Conservation (phyloP, 1,284 basidiomycete species). For the Heterobasidion parviporum region DNA sequence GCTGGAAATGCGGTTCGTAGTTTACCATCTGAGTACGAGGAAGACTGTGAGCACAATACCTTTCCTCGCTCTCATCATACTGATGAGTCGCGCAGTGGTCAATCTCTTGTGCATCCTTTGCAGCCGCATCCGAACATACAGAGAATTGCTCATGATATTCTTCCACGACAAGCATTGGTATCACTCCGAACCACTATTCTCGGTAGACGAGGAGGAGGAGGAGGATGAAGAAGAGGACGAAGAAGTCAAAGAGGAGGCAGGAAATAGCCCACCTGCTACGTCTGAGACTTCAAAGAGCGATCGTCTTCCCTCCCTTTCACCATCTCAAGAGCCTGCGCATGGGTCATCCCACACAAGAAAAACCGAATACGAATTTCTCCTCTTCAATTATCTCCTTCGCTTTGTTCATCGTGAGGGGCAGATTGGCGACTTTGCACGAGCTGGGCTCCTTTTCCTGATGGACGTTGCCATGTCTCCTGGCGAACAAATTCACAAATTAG, state of each 20-base stretch:
- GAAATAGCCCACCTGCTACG: constrained; percentile 16
- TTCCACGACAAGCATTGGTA: constrained; percentile 90
- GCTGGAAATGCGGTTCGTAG: constrained; percentile 61
- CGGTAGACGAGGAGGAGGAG: constrained; percentile 64
- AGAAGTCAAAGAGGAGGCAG: constrained; percentile 23
- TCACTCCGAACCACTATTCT: constrained; percentile 57
- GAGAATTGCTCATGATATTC: constrained; percentile 91
- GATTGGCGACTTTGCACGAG: constrained; percentile 90
- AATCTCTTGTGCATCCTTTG: constrained; percentile 87
- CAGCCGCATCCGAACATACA: constrained; percentile 82
- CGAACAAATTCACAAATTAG: constrained; percentile 35
- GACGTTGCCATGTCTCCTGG: constrained; percentile 86
- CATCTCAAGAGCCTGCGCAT: constrained; percentile 47
- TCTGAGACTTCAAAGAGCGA: constrained; percentile 9
- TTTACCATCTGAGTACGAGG: constrained; percentile 77
- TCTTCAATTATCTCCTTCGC: constrained; percentile 93
- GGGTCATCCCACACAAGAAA: constrained; percentile 43
- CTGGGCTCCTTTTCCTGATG: constrained; percentile 87
- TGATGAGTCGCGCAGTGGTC: constrained; percentile 50
- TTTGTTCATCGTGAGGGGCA: constrained; percentile 93
- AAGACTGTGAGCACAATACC: constrained; percentile 55
- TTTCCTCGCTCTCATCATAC: neutral
- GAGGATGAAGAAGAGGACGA: constrained; percentile 42
- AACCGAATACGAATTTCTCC: constrained; percentile 87
- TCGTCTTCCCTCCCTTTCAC: constrained; percentile 42